A percentile compares a stretch with the other conserved stretches of the same genome.
These are phyloP conservation scores for Vitis labrusca DNA, from an alignment of 164 flowering plant species.

Conservation along the genomic window DNA sequence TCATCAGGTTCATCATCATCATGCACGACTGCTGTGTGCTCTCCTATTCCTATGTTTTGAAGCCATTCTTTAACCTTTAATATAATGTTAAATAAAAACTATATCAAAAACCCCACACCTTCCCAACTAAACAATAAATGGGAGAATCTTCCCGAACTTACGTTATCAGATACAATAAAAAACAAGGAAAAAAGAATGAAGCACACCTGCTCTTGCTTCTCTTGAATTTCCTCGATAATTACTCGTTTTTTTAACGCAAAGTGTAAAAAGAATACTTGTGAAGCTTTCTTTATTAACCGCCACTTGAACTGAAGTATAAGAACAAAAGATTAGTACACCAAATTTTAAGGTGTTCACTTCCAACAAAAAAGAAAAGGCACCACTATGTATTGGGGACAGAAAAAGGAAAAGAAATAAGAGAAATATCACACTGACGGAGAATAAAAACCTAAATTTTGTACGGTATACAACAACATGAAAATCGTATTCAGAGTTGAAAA, in stretches of 20 bases:
- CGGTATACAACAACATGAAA: no score
- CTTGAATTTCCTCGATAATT: slow-evolving; percentile 87
- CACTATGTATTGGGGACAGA: neutral
- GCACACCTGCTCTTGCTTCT: slow-evolving; percentile 94
- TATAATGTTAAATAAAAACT: slow-evolving; percentile 22
- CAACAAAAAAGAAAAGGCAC: neutral
- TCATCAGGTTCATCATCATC: slow-evolving; percentile 91
- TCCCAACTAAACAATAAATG: slow-evolving; percentile 3
- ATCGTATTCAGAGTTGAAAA: no score
- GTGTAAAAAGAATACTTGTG: slow-evolving; percentile 84
- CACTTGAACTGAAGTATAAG: slow-evolving; percentile 73
- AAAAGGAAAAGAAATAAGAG: neutral
- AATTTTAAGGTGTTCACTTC: neutral
- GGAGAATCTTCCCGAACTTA: neutral
- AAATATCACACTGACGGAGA: no score
- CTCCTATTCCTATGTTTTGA: slow-evolving; percentile 95
- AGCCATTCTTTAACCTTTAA: slow-evolving; percentile 98
- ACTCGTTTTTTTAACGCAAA: slow-evolving; percentile 90
- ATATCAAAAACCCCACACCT: slow-evolving; percentile 19
- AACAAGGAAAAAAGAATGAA: neutral
- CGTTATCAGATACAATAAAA: neutral
- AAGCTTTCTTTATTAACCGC: slow-evolving; percentile 86
- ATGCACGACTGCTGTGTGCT: slow-evolving; percentile 65
- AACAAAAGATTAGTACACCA: slow-evolving; percentile 13
- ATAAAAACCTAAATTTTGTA: no score